These are phyloP conservation scores for Pelargonium myrrhifolium DNA, from an alignment of 441 rosid genomes.

Conservation along the genomic window DNA sequence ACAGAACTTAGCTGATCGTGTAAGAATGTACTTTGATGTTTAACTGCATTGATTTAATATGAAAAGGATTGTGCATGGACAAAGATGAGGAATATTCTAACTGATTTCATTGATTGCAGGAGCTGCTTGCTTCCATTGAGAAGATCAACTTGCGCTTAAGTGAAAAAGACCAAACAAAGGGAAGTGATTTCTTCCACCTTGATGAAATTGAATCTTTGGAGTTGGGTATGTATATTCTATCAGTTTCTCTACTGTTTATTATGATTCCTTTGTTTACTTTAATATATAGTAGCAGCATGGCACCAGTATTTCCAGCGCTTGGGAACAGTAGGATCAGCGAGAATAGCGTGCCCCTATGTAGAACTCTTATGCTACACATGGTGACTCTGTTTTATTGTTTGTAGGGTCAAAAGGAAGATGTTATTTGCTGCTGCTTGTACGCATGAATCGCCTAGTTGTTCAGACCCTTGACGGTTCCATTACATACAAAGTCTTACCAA, in stretches of 20 bases:
- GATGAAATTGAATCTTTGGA: slow-evolving; percentile 20
- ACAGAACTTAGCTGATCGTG: too few species aligned
- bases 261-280: background rate
- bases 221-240: slow-evolving; percentile 4
- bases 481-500: slow-evolving; percentile 14
- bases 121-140: slow-evolving; percentile 16
- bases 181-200: slow-evolving; percentile 9
- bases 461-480: slow-evolving; percentile 23
- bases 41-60: too few species aligned
- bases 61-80: background rate
- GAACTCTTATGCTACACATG: background rate
- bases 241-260: background rate
- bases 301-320: too few species aligned
- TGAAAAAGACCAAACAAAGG: slow-evolving; percentile 13
- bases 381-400: background rate
- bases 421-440: slow-evolving; percentile 22
- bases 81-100: background rate
- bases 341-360: background rate
- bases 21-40: too few species aligned
- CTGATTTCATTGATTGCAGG: slow-evolving; percentile 6
- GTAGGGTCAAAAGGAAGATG: slow-evolving; percentile 23
- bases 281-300: background rate
- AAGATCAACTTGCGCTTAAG: slow-evolving; percentile 19
- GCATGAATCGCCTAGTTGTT: slow-evolving; percentile 24
- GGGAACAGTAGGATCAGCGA: too few species aligned